Evolutionary conservation across 495 filamentous ascomycete species (phyloP).

Genomic region (Penicillium silybi): DNA sequence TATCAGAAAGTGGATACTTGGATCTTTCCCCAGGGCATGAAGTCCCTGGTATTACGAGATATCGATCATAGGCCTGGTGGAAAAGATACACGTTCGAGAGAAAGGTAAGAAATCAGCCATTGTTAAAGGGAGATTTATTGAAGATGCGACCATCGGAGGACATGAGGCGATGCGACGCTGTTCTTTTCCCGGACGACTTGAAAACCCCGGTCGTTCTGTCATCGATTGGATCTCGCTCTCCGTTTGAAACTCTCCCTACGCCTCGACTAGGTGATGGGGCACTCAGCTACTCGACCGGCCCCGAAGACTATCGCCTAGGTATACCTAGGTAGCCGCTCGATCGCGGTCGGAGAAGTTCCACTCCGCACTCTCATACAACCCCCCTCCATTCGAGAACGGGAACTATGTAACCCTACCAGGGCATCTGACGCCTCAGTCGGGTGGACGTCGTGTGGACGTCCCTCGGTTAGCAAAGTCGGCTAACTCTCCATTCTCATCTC

Average conservation of each 20-base stretch:
- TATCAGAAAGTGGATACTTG: not conserved
- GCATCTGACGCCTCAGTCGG: slow-evolving; percentile 12
- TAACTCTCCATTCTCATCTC: slow-evolving; percentile 1
- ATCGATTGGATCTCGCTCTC: slow-evolving; percentile 1
- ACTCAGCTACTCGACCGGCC: too few relatives aligned
- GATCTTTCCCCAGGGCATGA: not conserved
- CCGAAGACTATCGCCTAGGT: not conserved
- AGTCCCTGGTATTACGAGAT: slow-evolving; percentile 1
- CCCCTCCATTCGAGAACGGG: slow-evolving; percentile 7
- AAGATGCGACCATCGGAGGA: slow-evolving; percentile 35
- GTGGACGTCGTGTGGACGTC: not conserved
- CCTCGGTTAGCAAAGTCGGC: slow-evolving; percentile 17
- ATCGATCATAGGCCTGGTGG: not conserved
- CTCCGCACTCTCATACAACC: slow-evolving; percentile 12
- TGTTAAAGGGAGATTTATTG: not conserved
- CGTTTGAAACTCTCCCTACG: slow-evolving; percentile 3
- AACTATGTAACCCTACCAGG: slow-evolving; percentile 30
- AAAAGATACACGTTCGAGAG: slow-evolving; percentile 2
- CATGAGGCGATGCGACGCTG: slow-evolving; percentile 36
- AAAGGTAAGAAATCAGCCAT: not conserved
- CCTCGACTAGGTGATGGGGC: not conserved
- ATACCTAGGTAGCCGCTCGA: too few relatives aligned
- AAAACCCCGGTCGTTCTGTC: slow-evolving; percentile 9
- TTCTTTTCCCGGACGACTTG: slow-evolving; percentile 19
- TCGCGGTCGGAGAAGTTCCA: slow-evolving; percentile 18